These are phyloP conservation scores for Huntiella bhutanensis DNA, from an alignment of 2,329 filamentous ascomycete species.

Conservation along the genomic window DNA sequence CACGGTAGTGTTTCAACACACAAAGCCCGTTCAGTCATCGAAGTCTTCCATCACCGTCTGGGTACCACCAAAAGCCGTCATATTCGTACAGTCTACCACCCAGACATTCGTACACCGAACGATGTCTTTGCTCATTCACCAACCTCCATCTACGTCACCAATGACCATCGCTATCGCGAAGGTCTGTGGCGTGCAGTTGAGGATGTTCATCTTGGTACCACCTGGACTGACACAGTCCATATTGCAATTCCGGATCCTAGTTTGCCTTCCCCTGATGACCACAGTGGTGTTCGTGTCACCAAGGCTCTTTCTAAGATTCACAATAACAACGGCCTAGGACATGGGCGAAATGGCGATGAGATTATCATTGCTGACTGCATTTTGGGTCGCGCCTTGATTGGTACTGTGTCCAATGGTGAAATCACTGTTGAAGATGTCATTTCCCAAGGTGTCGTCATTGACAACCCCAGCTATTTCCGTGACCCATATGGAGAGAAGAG, in stretches of 20 bases:
- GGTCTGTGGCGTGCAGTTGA: conserved; percentile 30
- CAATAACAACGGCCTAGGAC: conserved; percentile 38
- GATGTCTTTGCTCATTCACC: conserved; percentile 32
- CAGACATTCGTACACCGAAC: conserved; percentile 37
- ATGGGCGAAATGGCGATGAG: conserved; percentile 23
- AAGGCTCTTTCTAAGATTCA: conserved; percentile 27
- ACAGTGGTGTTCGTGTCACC: conserved; percentile 21
- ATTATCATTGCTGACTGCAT: conserved; percentile 25
- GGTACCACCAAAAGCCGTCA: conserved; percentile 24
- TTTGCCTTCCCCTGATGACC: conserved; percentile 14
- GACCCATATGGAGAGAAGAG: conserved; percentile 36
- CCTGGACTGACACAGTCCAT: conserved; percentile 32
- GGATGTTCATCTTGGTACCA: conserved; percentile 21
- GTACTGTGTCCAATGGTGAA: conserved; percentile 3
- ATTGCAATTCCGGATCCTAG: conserved; percentile 9
- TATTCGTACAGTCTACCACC: conserved; percentile 33
- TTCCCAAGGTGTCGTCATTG: conserved; percentile 20
- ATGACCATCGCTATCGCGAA: conserved; percentile 36
- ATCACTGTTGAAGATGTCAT: conserved; percentile 12
- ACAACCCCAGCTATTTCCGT: conserved; percentile 39
- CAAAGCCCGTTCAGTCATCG: conserved; percentile 32
- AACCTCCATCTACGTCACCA: conserved; percentile 36
- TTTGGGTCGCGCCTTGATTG: conserved; percentile 26
- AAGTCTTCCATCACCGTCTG: conserved; percentile 36
- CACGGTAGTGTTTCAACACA: background rate